Evolutionary conservation across 257 asterid species (phyloP), one percentile per base, ranked within the genome.

Genomic region (Nicotiana obtusifolia): DNA sequence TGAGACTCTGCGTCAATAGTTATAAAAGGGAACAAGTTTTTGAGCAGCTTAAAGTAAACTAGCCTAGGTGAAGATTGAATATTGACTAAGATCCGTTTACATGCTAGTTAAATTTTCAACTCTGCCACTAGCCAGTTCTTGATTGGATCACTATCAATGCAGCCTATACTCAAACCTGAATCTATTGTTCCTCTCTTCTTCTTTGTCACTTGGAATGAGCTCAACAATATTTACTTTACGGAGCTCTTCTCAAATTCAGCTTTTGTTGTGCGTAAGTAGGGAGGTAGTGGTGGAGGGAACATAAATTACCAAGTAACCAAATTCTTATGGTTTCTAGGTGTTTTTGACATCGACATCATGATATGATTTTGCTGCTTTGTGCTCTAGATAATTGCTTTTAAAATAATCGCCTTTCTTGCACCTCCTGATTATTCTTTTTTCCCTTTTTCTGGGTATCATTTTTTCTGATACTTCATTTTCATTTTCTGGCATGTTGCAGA

Each of bases 401-500:
- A 47, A 20, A 4, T 37, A n/a, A 11, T 7, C 20, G 37, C 54
- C 10, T 31, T 62, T 78, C 24, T 7, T 79, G 82, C 5, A 2
- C 68, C 69, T 78, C 60, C 11, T 17, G 57, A 44, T 47, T 30
- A 2, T 80, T 49, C 31, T 14, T 37, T 14, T 61, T 47, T 9
- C 9, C 20, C 26, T 4, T 20, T 68, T 24, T 54, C 19, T 10
- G 41, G 14, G 11, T 37, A 19, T 24, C 6, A 30, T 7, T 47
- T 71, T 56, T 76, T 65, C 24, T 49, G 14, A 10, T 7, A 41
- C 14, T 0, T 9, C 10, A 75, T 75, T 76, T 64, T 26, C 84
- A 26, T 49, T 66, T 60, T 33, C 54, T 81, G 86, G 88, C 67
- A 81, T 83, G 49, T 80, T 80, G 80, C 93, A 95, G 99, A 94